Conservation (phyloP, 495 filamentous ascomycete genomes). For the Penicillium angulare region DNA sequence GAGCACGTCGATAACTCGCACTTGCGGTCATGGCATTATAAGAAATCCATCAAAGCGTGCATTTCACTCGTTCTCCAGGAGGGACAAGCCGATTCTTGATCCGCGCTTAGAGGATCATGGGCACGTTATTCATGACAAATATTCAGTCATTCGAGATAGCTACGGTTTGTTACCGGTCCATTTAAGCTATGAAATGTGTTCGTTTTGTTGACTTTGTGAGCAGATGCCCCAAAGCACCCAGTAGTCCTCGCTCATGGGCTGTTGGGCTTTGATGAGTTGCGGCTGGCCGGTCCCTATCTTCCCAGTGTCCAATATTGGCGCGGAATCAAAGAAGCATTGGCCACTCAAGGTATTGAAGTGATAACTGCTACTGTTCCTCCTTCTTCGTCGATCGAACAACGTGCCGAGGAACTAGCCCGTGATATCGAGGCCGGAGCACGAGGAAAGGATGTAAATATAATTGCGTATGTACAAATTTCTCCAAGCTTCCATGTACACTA, state of each 20-base stretch:
- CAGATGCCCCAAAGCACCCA: constrained; percentile 64
- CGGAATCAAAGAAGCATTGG: constrained; percentile 78
- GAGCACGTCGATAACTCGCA: neutral
- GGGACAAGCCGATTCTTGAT: constrained; percentile 35
- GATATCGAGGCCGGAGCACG: constrained; percentile 64
- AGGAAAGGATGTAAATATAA: constrained; percentile 80
- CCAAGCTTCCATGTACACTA: neutral
- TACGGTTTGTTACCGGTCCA: constrained; percentile 71
- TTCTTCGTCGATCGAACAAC: constrained; percentile 72
- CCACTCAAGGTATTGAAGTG: constrained; percentile 70
- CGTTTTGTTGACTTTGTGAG: no score
- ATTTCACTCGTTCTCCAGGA: constrained; percentile 8
- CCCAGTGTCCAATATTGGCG: constrained; percentile 89
- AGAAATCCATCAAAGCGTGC: neutral
- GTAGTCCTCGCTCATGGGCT: constrained; percentile 88
- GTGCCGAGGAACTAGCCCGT: constrained; percentile 63
- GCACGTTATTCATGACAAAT: constrained; percentile 73
- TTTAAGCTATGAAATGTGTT: no score
- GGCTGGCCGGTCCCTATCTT: constrained; percentile 64
- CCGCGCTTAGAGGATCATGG: constrained; percentile 63
- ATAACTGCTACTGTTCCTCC: constrained; percentile 80
- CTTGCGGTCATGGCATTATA: neutral
- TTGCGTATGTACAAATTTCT: constrained; percentile 60
- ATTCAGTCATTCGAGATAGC: constrained; percentile 63
- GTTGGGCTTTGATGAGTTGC: constrained; percentile 85